Conservation (phyloP, 176 grass and related monocot species). For the Elymus sibiricus region DNA sequence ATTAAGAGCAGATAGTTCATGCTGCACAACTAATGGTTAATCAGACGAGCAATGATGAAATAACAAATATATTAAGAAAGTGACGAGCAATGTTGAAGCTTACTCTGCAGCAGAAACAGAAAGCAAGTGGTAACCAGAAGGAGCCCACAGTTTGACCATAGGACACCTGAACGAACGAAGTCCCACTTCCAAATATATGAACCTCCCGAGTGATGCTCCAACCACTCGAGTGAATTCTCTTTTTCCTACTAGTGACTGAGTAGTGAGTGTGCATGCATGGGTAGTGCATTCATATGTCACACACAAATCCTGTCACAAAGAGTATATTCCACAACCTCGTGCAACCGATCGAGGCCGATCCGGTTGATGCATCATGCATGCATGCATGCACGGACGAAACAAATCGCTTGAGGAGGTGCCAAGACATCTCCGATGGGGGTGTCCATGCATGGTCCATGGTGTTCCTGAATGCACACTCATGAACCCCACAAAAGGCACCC, state of each 20-base stretch:
- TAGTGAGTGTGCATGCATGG: neutral
- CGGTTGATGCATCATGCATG: neutral
- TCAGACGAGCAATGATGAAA: neutral
- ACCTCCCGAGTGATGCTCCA: neutral
- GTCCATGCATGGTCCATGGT: conserved; percentile 17
- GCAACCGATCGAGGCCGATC: neutral
- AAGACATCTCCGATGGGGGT: neutral
- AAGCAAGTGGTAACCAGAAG: neutral
- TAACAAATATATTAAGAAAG: neutral
- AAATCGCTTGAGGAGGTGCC: neutral
- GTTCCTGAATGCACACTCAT: neutral
- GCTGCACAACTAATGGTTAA: neutral
- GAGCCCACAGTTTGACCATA: conserved; percentile 23
- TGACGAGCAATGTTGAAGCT: neutral
- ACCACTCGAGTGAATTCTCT: neutral
- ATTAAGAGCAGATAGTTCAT: neutral
- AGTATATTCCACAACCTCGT: neutral
- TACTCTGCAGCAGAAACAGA: neutral
- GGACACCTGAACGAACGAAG: conserved; percentile 21
- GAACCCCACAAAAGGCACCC: neutral
- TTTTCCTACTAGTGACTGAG: neutral
- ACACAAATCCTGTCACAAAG: neutral
- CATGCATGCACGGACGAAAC: conserved; percentile 1
- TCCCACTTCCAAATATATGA: neutral
- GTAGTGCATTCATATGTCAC: neutral